Conservation (phyloP, 495 filamentous ascomycete genomes). For the Penicillium cinerascens region DNA sequence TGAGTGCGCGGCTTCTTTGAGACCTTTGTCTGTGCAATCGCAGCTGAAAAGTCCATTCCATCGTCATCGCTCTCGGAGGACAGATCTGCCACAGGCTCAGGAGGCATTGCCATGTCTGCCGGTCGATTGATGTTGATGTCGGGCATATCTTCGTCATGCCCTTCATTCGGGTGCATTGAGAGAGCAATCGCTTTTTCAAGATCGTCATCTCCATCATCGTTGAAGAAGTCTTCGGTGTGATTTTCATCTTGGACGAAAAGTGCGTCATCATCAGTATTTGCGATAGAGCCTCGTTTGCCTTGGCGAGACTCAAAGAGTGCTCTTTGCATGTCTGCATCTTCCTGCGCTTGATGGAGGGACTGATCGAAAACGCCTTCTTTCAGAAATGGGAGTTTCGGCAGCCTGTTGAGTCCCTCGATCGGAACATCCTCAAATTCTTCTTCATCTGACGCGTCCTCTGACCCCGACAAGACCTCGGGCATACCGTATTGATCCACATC, state of each 20-base stretch:
- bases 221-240: conserved; percentile 39
- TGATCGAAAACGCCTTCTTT: conserved; percentile 37
- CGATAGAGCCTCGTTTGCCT: neutral
- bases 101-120: conserved; percentile 9
- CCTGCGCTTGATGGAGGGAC: conserved; percentile 35
- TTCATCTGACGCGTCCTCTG: conserved; percentile 51
- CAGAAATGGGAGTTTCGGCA: conserved; percentile 62
- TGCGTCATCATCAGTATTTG: conserved; percentile 49
- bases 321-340: conserved; percentile 40
- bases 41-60: conserved; percentile 43
- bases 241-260: conserved; percentile 61
- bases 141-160: conserved; percentile 30
- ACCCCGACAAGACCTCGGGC: conserved; percentile 43
- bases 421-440: conserved; percentile 93
- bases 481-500: conserved; percentile 73
- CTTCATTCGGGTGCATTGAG: conserved; percentile 54
- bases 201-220: conserved; percentile 65
- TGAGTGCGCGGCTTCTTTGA: conserved; percentile 22
- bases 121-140: conserved; percentile 33
- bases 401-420: conserved; percentile 84
- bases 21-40: conserved; percentile 39
- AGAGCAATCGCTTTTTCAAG: conserved; percentile 78
- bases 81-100: conserved; percentile 13
- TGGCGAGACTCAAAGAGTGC: conserved; percentile 36
- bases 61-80: conserved; percentile 39